These are phyloP conservation scores for Tremellales sp. DNA, from an alignment of 1,284 basidiomycete genomes.

Conservation along the genomic window DNA sequence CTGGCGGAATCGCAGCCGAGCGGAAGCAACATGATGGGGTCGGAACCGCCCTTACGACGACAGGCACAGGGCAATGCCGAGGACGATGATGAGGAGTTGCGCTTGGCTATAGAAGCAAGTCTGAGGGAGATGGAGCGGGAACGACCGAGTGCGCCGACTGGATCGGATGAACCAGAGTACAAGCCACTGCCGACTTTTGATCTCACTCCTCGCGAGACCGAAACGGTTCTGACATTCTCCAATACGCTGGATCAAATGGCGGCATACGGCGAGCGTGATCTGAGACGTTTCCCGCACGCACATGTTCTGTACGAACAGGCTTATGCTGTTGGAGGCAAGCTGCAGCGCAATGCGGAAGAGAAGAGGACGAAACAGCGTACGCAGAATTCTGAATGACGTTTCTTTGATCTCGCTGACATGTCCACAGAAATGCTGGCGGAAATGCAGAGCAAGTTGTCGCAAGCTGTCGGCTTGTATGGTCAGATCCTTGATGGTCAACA, in stretches of 20 bases:
- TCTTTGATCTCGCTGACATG: not conserved
- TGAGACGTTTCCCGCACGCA: slow-evolving; percentile 74
- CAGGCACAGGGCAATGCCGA: slow-evolving; percentile 54
- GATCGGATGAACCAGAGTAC: slow-evolving; percentile 53
- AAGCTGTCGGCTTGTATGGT: slow-evolving; percentile 87
- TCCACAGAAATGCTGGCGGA: slow-evolving; percentile 71
- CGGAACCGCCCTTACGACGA: slow-evolving; percentile 64
- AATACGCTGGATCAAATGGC: slow-evolving; percentile 83
- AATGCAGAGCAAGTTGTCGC: slow-evolving; percentile 89
- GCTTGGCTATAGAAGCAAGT: slow-evolving; percentile 92
- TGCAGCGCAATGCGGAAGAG: slow-evolving; percentile 81
- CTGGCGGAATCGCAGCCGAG: slow-evolving; percentile 66
- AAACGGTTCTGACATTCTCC: slow-evolving; percentile 80
- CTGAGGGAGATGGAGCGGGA: slow-evolving; percentile 77
- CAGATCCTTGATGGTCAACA: slow-evolving; percentile 75
- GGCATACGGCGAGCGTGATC: slow-evolving; percentile 68
- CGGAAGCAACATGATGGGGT: slow-evolving; percentile 47
- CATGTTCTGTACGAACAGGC: slow-evolving; percentile 82
- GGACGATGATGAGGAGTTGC: slow-evolving; percentile 88
- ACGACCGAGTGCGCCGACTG: slow-evolving; percentile 69
- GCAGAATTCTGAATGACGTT: slow-evolving; percentile 44
- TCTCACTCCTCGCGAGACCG: slow-evolving; percentile 69
- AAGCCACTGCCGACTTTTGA: slow-evolving; percentile 65
- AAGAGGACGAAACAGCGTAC: slow-evolving; percentile 77
- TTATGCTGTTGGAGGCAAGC: slow-evolving; percentile 70